Percentiles rank a stretch among this genome's conserved stretches.
Conservation (phyloP, 441 rosid genomes). For the Adansonia gregorii region DNA sequence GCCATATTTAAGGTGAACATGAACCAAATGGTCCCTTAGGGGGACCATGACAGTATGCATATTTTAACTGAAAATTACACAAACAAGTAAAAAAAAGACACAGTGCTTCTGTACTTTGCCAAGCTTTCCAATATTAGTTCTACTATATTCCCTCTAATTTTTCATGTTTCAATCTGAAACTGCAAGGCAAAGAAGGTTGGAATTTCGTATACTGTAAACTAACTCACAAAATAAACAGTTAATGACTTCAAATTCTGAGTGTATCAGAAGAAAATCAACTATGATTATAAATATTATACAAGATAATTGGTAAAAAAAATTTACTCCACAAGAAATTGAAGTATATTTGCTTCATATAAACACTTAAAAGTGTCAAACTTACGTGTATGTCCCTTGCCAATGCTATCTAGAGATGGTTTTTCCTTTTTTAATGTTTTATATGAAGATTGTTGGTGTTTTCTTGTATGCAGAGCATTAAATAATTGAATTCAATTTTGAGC, state of each 20-base stretch:
- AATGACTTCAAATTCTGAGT: neutral
- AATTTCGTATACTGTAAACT: neutral
- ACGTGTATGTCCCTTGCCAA: neutral
- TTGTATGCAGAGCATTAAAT: slow-evolving; percentile 10
- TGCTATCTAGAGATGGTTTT: neutral
- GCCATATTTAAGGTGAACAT: slow-evolving; percentile 30
- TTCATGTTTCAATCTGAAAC: slow-evolving; percentile 9
- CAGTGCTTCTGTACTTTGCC: neutral
- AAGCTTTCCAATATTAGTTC: slow-evolving; percentile 8
- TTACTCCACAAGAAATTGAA: neutral
- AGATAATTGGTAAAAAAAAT: neutral
- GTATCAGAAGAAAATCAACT: neutral
- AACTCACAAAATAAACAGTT: neutral
- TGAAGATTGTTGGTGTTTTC: neutral
- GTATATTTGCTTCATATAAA: neutral
- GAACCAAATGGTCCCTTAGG: slow-evolving; percentile 33
- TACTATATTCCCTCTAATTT: slow-evolving; percentile 13
- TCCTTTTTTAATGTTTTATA: neutral
- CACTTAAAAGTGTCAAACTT: neutral
- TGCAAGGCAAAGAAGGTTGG: neutral
- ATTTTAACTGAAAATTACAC: slow-evolving; percentile 9
- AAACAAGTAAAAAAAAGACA: slow-evolving; percentile 24
- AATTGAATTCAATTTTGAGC: too few relatives aligned
- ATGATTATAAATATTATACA: neutral
- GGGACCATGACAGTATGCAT: slow-evolving; percentile 33